Conservation (phyloP, 768 basidiomycete genomes). For the Calocera viscosa region DNA sequence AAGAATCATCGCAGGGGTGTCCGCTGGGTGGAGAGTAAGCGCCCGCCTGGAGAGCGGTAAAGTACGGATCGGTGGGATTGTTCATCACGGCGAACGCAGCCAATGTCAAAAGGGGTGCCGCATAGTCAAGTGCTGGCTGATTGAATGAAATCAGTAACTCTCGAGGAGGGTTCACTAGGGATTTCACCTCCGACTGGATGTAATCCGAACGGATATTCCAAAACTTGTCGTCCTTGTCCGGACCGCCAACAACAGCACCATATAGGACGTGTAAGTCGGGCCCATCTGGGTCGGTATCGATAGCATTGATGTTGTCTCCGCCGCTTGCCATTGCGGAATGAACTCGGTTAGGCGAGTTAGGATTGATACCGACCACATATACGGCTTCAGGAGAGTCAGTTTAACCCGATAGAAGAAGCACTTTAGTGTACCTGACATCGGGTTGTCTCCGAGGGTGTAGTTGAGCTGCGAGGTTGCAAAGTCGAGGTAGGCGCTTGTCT, state of each 20-base stretch:
- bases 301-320: slow-evolving; percentile 51
- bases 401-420: not conserved
- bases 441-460: slow-evolving; percentile 77
- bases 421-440: slow-evolving; percentile 61
- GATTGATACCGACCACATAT: slow-evolving; percentile 80
- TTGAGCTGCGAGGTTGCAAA: slow-evolving; percentile 68
- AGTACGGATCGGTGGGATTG: slow-evolving; percentile 60
- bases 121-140: slow-evolving; percentile 75
- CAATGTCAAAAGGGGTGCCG: slow-evolving; percentile 78
- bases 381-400: slow-evolving; percentile 36
- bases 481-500: slow-evolving; percentile 46
- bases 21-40: slow-evolving; percentile 54
- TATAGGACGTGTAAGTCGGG: slow-evolving; percentile 68
- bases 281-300: slow-evolving; percentile 53
- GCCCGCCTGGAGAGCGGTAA: slow-evolving; percentile 55
- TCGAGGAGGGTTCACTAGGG: slow-evolving; percentile 9
- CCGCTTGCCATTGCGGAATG: slow-evolving; percentile 85
- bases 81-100: slow-evolving; percentile 65
- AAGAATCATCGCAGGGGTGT: slow-evolving; percentile 58
- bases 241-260: slow-evolving; percentile 82
- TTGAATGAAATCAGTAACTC: not conserved
- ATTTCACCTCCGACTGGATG: slow-evolving; percentile 67
- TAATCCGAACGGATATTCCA: slow-evolving; percentile 82
- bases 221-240: slow-evolving; percentile 58
- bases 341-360: slow-evolving; percentile 81